Evolutionary conservation across 2,329 filamentous ascomycete genomes (phyloP), one percentile per base, ranked within the genome.

Genomic region (Coniosporium tulheliwenetii): DNA sequence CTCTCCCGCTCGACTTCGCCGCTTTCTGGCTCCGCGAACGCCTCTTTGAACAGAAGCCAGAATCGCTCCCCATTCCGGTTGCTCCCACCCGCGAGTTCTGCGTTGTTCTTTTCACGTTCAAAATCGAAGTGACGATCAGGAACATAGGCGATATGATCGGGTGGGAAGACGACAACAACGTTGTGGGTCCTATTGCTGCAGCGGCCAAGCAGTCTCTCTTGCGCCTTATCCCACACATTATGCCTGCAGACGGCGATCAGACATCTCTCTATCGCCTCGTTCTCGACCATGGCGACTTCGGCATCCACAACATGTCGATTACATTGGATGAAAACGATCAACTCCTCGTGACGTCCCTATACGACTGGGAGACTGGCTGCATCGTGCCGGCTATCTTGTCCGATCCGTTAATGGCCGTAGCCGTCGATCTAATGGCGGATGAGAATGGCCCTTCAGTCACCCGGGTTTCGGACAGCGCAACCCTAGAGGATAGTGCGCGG

Each of bases 261-360:
- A 38, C 37, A 33, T 41, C 41, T 41, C 32, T 55, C 7, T 57
- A 58, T 43, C 53, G 50, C 14, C 46, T 56, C n/a, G 56, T 59
- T 39, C 49, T 60, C 15, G 51, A 60, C 3, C 54, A 59, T 38
- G 55, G 54, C 10, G 54, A 59, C 44, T 59, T 54, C 44, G 55
- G 55, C 34, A 52, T 56, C 35, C 52, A 59, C 41, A 59, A 57
- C 37, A 54, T 52, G 48, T 50, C 50, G 3, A 47, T 52, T 32
- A 42, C 39, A 35, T 43, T 44, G 26, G 47, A 53, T 40, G 39
- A 30, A 10, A 39, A 44, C 5, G 44, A 44, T 14, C 36, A 44
- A 33, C 45, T 48, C 10, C 33, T 38, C 5, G 41, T 57, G 15
- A 57, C 54, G 26, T 57, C 52, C 10, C 38, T 59, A 8, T 56